Conservation (phyloP, 2,329 filamentous ascomycete genomes). For the Aspergillus caelatus region DNA sequence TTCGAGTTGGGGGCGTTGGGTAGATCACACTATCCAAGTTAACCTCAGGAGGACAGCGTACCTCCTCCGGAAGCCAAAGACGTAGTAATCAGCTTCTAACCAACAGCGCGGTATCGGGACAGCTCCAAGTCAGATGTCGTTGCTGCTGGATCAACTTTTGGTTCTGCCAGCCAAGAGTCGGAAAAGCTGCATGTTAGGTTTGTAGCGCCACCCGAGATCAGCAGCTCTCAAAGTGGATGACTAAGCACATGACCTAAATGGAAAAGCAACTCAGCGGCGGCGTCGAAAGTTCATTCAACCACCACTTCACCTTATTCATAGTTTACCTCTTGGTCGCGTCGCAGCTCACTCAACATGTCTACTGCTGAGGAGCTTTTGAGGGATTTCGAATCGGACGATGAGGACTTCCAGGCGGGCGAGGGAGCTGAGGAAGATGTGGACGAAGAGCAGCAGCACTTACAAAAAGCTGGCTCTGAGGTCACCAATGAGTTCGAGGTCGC, state of each 20-base stretch:
- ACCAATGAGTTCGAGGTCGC: slow-evolving; percentile 85
- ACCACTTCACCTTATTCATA: background rate
- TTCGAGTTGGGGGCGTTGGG: background rate
- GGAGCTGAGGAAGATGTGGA: slow-evolving; percentile 63
- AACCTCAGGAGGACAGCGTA: background rate
- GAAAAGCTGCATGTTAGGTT: slow-evolving; percentile 22
- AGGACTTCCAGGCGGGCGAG: slow-evolving; percentile 71
- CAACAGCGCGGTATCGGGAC: background rate
- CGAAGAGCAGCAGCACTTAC: slow-evolving; percentile 56
- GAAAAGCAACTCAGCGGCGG: slow-evolving; percentile 7
- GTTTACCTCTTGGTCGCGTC: background rate
- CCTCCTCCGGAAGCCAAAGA: background rate
- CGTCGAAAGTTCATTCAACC: background rate
- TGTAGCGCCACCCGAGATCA: slow-evolving; percentile 15
- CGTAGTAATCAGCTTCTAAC: background rate
- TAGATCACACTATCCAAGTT: background rate
- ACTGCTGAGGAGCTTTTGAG: slow-evolving; percentile 78
- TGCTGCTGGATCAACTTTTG: background rate
- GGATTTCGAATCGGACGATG: slow-evolving; percentile 75
- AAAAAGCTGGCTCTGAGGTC: slow-evolving; percentile 67
- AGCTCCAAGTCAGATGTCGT: background rate
- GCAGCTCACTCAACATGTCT: slow-evolving; percentile 5
- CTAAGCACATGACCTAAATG: slow-evolving; percentile 13
- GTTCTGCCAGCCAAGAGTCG: slow-evolving; percentile 13
- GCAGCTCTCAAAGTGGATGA: slow-evolving; percentile 4